phyloP scores from a whole-genome alignment of 2,329 filamentous ascomycete species.

The Diaporthe nobilis region DNA sequence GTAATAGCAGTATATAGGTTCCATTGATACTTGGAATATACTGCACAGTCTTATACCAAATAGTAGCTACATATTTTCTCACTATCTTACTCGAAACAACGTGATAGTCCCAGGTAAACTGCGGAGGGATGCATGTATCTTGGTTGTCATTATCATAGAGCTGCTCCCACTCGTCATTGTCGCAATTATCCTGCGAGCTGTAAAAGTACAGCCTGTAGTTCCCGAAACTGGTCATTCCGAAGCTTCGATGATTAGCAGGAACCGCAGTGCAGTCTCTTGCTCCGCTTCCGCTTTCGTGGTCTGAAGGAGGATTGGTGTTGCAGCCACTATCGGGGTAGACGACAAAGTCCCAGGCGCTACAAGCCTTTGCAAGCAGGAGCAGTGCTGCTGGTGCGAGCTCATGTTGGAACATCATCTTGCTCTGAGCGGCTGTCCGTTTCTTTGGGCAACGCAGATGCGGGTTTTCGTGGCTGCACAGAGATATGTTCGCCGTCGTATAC shows the following conservation, averaged over 20 bases:
- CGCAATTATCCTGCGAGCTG: too few relatives aligned
- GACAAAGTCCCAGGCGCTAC: background rate
- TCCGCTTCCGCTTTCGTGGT: background rate
- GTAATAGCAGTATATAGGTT: background rate
- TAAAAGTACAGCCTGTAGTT: background rate
- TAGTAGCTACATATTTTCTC: too few relatives aligned
- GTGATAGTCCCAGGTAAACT: too few relatives aligned
- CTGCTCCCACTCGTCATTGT: too few relatives aligned
- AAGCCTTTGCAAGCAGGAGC: background rate
- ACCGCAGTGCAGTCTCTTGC: background rate
- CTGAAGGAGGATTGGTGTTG: background rate
- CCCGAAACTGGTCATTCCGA: background rate
- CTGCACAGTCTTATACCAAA: too few relatives aligned
- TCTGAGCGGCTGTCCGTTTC: background rate
- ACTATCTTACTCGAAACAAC: too few relatives aligned
- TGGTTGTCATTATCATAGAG: too few relatives aligned
- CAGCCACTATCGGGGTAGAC: background rate
- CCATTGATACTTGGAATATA: too few relatives aligned
- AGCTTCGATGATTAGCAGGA: background rate
- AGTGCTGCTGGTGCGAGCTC: background rate
- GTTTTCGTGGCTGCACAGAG: background rate
- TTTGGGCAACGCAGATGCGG: background rate
- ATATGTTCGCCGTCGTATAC: background rate
- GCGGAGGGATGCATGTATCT: too few relatives aligned
- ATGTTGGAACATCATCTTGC: background rate